Evolutionary conservation across 2,329 filamentous ascomycete genomes (phyloP), one percentile per base, ranked within the genome.

Genomic region (Ambrosiella beaveri): DNA sequence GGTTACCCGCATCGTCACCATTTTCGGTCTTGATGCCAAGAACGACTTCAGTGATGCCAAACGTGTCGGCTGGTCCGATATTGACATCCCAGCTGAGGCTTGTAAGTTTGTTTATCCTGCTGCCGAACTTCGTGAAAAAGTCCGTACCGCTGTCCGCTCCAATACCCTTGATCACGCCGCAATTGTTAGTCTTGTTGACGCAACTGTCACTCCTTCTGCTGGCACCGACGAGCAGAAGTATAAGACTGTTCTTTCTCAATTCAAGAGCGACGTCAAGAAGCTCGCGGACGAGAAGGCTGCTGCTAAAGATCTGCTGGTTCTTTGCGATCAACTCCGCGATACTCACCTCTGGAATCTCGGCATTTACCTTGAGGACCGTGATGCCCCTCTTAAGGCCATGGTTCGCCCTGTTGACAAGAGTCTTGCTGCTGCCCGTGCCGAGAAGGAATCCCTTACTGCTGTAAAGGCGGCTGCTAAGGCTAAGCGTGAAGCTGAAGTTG

Each of bases 331-430:
- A 15, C 80, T 96, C 49, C 85, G 90, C 56, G 87, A 96, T 67
- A 76, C 81, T 8, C 82, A 90, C 59, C 79, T 96, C 9, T 90
- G 86, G 65, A 82, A 90, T 59, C 73, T 94, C 0, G 87, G 85
- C 41, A 85, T 96, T 59, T 94, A 94, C 66, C 81, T 96, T 0
- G 90, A 96, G 66, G 90, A 96, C 65, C 80, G 88, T 54, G 73
- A 72, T n/a, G 78, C 78, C 52, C 74, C 73, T 57, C 76, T 76
- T 66, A 84, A 80, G 0, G 88, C 88, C 0, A 76, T 95, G 38
- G 84, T 95, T 61, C 82, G 81, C 65, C 81, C 82, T 61, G 72
- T 81, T 8, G 76, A 78, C 0, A 76, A 75, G 3, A 70, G 74
- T 3, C 70, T 83, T 35, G 75, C 82, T 40, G 76, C 77, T 1